Evolutionary conservation across 2,329 filamentous ascomycete genomes (phyloP).

Genomic region (Aciculosporium take): DNA sequence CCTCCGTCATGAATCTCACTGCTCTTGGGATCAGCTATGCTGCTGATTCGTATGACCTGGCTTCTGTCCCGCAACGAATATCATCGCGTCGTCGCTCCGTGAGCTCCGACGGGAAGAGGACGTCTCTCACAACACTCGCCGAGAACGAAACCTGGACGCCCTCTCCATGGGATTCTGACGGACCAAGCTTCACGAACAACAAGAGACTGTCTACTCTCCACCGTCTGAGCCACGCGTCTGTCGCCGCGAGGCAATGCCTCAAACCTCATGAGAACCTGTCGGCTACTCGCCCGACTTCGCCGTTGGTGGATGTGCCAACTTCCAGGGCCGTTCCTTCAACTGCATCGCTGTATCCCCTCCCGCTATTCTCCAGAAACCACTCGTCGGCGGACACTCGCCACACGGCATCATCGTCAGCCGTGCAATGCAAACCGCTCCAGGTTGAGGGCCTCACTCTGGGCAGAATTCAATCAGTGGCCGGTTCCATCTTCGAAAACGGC

Average conservation of each 20-base stretch:
- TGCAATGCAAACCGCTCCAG: not conserved
- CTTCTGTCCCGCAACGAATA: not conserved
- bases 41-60: not conserved
- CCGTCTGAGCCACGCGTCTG: not conserved
- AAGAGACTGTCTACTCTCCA: not conserved
- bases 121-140: not conserved
- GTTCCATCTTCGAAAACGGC: not conserved
- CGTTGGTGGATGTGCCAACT: not conserved
- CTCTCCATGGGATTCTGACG: not conserved
- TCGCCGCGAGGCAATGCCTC: not conserved
- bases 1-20: conserved; percentile 12
- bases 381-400: too few relatives aligned
- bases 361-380: not conserved
- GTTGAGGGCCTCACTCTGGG: not conserved
- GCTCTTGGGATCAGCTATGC: not conserved
- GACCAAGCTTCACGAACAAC: not conserved
- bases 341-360: not conserved
- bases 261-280: not conserved
- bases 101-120: conserved; percentile 1
- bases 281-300: not conserved
- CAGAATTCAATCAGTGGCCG: conserved; percentile 1
- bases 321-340: not conserved
- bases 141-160: conserved; percentile 1
- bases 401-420: not conserved
- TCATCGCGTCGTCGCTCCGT: not conserved